These are phyloP conservation scores for Camellia oleifera DNA, from an alignment of 179 eudicot genomes.

Conservation along the genomic window DNA sequence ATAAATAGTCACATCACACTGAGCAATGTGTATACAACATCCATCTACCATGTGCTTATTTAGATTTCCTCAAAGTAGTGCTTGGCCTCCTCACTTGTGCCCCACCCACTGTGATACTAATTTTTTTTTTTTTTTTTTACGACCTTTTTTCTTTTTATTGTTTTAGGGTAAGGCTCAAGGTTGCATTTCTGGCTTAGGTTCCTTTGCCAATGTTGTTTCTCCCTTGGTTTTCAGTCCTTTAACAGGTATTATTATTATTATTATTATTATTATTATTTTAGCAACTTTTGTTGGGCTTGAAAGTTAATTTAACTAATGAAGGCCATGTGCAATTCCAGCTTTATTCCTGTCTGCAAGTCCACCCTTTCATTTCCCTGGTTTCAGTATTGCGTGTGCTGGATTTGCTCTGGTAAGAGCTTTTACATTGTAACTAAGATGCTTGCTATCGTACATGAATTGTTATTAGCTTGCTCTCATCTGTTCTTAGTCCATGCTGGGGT, in stretches of 20 bases:
- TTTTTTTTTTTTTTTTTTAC: not conserved
- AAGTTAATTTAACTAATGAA: conserved; percentile 4
- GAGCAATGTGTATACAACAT: not conserved
- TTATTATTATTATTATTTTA: not conserved
- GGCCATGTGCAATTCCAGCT: conserved; percentile 32
- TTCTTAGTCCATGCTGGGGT: not conserved
- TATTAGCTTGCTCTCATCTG: not conserved
- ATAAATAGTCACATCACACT: not conserved
- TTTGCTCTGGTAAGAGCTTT: conserved; percentile 46
- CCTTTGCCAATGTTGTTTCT: conserved; percentile 54
- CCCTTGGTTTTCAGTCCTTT: conserved; percentile 66
- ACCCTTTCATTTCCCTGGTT: conserved; percentile 70
- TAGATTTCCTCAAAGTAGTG: not conserved
- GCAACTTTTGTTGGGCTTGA: not conserved
- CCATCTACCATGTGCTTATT: not conserved
- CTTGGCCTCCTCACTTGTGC: not conserved
- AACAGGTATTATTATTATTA: conserved; percentile 40
- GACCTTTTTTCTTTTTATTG: not conserved
- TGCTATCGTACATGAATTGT: not conserved
- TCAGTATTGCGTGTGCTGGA: conserved; percentile 53
- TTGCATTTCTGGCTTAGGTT: conserved; percentile 53
- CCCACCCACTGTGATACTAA: not conserved
- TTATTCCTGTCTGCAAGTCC: conserved; percentile 54
- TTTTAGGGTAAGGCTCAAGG: conserved; percentile 77
- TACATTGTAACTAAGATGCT: not conserved